These are phyloP conservation scores for Dendrostoma leiphaemia DNA, from an alignment of 2,329 filamentous ascomycete species.

Conservation along the genomic window DNA sequence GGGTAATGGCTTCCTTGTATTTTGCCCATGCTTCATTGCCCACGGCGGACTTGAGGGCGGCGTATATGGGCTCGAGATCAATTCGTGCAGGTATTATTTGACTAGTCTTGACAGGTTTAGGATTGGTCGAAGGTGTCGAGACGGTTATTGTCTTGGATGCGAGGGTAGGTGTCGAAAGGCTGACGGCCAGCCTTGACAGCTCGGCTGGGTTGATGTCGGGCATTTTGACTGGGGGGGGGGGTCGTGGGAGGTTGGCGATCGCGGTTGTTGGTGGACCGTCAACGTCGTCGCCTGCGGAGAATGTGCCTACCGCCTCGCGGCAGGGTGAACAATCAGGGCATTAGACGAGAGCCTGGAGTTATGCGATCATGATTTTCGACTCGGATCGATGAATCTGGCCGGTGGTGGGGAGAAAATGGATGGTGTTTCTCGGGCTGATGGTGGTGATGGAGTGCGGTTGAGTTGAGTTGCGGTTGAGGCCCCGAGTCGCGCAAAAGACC, in stretches of 20 bases:
- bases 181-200: slow-evolving; percentile 59
- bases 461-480: background rate
- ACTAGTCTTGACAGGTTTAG: slow-evolving; percentile 57
- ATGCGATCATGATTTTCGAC: slow-evolving; percentile 41
- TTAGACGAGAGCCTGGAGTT: slow-evolving; percentile 32
- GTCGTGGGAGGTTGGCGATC: slow-evolving; percentile 17
- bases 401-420: slow-evolving; percentile 38
- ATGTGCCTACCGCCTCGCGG: slow-evolving; percentile 44
- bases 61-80: slow-evolving; percentile 65
- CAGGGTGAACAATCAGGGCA: slow-evolving; percentile 42
- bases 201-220: slow-evolving; percentile 71
- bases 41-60: slow-evolving; percentile 58
- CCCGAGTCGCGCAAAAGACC: background rate
- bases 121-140: slow-evolving; percentile 41
- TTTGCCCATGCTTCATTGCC: slow-evolving; percentile 59
- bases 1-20: slow-evolving; percentile 62
- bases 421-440: slow-evolving; percentile 32
- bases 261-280: slow-evolving; percentile 14
- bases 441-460: slow-evolving; percentile 24
- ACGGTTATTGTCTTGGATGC: slow-evolving; percentile 57
- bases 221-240: slow-evolving; percentile 40
- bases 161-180: slow-evolving; percentile 58
- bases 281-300: slow-evolving; percentile 44
- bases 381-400: slow-evolving; percentile 45
- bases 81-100: slow-evolving; percentile 65